These are phyloP conservation scores for Candida schatavii DNA, from an alignment of 805 yeast genomes.

Conservation along the genomic window DNA sequence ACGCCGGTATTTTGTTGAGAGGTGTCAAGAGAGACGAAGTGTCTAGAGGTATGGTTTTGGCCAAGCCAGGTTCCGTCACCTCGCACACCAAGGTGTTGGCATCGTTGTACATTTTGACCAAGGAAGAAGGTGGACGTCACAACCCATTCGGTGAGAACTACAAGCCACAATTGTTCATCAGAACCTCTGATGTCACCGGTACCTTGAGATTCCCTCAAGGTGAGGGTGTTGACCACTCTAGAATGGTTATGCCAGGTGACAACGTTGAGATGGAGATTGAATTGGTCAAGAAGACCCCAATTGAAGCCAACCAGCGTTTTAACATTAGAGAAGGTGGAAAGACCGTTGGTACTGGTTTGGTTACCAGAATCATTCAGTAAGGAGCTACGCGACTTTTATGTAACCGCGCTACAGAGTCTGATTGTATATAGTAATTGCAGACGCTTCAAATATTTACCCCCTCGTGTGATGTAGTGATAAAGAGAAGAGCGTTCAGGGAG, in stretches of 20 bases:
- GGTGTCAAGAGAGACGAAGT: conserved; percentile 98
- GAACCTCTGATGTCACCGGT: conserved; percentile 95
- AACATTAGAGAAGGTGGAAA: conserved; percentile 99
- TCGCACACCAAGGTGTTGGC: conserved; percentile 94
- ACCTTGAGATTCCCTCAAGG: conserved; percentile 83
- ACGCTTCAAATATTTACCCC: background rate
- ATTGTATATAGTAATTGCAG: conserved; percentile 9
- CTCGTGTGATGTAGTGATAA: too few relatives aligned
- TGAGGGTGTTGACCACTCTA: conserved; percentile 72
- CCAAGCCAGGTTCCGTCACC: conserved; percentile 88
- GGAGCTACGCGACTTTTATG: too few relatives aligned
- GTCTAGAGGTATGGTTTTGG: conserved; percentile 95
- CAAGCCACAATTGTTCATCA: conserved; percentile 96
- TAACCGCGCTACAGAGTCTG: too few relatives aligned
- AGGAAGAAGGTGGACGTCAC: conserved; percentile 99
- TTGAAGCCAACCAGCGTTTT: conserved; percentile 97
- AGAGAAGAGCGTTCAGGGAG: too few relatives aligned
- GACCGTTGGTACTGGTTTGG: conserved; percentile 98
- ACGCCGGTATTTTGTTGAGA: conserved; percentile 95
- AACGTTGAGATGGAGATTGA: conserved; percentile 94
- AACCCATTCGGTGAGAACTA: conserved; percentile 95
- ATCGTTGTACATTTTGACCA: conserved; percentile 85
- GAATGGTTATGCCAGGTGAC: conserved; percentile 97
- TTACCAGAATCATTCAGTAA: conserved; percentile 84
- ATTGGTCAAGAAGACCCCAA: conserved; percentile 85